Evolutionary conservation across 2,329 filamentous ascomycete species (phyloP).

Genomic region (Calonectria pteridis): DNA sequence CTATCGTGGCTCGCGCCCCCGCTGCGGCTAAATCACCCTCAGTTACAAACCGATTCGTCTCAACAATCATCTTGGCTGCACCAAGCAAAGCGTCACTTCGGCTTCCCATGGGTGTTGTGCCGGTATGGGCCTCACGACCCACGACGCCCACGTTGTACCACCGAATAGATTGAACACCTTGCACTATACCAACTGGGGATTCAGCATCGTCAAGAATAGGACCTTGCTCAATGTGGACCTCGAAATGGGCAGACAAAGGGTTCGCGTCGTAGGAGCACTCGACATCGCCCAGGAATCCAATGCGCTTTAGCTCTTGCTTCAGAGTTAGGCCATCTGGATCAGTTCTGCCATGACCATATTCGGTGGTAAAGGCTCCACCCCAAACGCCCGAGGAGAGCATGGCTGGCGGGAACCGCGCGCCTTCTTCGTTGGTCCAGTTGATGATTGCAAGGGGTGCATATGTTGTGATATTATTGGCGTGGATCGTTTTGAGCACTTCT

Average conservation of each 20-base stretch:
- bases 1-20: constrained; percentile 41
- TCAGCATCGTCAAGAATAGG: constrained; percentile 27
- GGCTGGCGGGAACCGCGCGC: constrained; percentile 81
- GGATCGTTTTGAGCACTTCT: background rate
- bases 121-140: constrained; percentile 37
- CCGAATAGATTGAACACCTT: constrained; percentile 34
- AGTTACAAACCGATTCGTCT: constrained; percentile 36
- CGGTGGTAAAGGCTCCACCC: constrained; percentile 57
- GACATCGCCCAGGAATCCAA: background rate
- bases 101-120: constrained; percentile 33
- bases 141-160: constrained; percentile 36
- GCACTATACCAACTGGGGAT: background rate
- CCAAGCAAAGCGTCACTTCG: constrained; percentile 45
- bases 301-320: background rate
- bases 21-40: background rate
- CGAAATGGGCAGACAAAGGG: background rate
- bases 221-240: constrained; percentile 61
- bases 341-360: constrained; percentile 18
- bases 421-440: constrained; percentile 60
- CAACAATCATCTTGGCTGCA: constrained; percentile 43
- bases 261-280: background rate
- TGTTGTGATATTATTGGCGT: background rate
- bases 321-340: background rate
- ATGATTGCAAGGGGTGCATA: background rate
- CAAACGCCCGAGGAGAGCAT: constrained; percentile 85